These are phyloP conservation scores for Apiospora phragmitis DNA, from an alignment of 2,329 filamentous ascomycete species.

Conservation along the genomic window DNA sequence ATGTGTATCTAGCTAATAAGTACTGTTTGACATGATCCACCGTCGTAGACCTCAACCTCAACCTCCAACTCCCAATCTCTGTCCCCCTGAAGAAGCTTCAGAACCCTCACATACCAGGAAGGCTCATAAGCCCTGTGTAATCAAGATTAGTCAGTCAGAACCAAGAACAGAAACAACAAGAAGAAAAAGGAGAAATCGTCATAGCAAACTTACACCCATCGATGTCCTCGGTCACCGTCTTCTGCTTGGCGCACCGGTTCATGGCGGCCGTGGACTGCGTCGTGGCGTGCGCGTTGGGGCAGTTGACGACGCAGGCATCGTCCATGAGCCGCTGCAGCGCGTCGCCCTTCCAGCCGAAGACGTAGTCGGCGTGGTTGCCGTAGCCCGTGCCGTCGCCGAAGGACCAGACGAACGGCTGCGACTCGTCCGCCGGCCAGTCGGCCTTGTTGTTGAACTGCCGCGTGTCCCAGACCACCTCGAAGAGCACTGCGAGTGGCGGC, in stretches of 20 bases:
- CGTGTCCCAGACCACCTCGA: constrained; percentile 43
- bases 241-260: constrained; percentile 24
- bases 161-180: neutral
- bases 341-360: constrained; percentile 37
- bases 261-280: constrained; percentile 20
- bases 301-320: constrained; percentile 34
- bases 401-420: constrained; percentile 31
- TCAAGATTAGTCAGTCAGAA: too few species aligned
- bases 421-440: constrained; percentile 36
- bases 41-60: neutral
- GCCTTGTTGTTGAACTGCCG: constrained; percentile 33
- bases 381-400: constrained; percentile 32
- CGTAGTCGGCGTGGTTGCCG: constrained; percentile 37
- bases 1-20: neutral
- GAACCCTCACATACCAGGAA: neutral
- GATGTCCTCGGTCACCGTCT: constrained; percentile 23
- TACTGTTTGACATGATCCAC: neutral
- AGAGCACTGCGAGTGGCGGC: constrained; percentile 41
- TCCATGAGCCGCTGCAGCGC: constrained; percentile 33
- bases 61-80: neutral
- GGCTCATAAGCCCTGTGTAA: neutral
- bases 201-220: constrained; percentile 24
- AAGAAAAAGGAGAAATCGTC: neutral
- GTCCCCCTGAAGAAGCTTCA: too few species aligned
- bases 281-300: constrained; percentile 23